A percentile compares a stretch with the other conserved stretches of the same genome.
Evolutionary conservation across 805 yeast species (phyloP).

Genomic region (Sungouiella blattae): DNA sequence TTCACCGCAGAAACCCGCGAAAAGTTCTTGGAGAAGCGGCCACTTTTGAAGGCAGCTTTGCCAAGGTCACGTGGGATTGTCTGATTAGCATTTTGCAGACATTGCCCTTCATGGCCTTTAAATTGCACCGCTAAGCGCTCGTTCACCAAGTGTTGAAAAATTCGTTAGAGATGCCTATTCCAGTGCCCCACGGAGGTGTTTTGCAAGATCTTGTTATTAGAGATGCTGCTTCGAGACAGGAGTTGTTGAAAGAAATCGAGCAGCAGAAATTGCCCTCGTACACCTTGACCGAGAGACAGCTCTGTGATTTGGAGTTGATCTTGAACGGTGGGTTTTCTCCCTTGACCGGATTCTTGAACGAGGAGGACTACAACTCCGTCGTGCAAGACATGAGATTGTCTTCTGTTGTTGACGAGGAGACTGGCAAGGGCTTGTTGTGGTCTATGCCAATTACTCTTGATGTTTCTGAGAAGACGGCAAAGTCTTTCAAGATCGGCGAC

Average conservation of each 20-base stretch:
- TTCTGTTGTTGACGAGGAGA: constrained; percentile 29
- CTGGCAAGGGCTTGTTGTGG: constrained; percentile 70
- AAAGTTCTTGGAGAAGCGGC: too few species aligned
- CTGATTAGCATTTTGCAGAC: constrained; percentile 9
- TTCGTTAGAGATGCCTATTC: constrained; percentile 53
- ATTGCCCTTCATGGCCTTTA: background rate
- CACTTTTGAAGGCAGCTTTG: too few species aligned
- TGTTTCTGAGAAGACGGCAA: constrained; percentile 51
- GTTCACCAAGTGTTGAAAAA: background rate
- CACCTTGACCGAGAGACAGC: constrained; percentile 75
- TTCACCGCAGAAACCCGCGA: too few species aligned
- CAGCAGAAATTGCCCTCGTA: constrained; percentile 39
- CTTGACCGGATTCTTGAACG: constrained; percentile 59
- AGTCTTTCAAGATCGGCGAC: constrained; percentile 47
- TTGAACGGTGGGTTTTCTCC: constrained; percentile 95
- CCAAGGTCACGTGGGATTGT: constrained; percentile 20
- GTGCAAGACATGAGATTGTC: constrained; percentile 68
- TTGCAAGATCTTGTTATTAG: constrained; percentile 82
- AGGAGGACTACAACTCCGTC: constrained; percentile 66
- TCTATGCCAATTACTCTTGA: constrained; percentile 92
- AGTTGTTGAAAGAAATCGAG: constrained; percentile 57
- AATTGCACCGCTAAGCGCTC: background rate
- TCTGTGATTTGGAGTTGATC: constrained; percentile 90
- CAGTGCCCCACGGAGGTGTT: constrained; percentile 87
- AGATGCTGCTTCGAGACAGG: constrained; percentile 59